These are phyloP conservation scores for Monosporascus sp. DNA, from an alignment of 2,329 filamentous ascomycete species.

Conservation along the genomic window DNA sequence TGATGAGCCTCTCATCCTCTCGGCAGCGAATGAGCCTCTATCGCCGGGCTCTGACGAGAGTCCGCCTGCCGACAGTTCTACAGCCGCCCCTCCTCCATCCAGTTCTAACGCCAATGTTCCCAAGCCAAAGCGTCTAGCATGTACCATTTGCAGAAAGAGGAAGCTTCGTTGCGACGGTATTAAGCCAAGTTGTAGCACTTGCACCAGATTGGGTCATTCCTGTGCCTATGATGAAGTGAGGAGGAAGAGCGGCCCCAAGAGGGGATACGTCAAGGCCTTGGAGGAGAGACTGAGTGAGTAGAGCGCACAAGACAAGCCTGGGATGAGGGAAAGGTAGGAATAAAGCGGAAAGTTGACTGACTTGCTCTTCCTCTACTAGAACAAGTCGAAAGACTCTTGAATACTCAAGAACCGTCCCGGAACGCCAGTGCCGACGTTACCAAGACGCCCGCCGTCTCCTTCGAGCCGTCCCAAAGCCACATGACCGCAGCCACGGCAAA, in stretches of 20 bases:
- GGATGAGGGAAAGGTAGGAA: not conserved
- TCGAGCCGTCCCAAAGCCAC: conserved; percentile 28
- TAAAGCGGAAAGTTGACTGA: conserved; percentile 8
- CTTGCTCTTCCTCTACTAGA: conserved; percentile 43
- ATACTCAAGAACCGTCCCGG: conserved; percentile 60
- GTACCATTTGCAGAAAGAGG: conserved; percentile 86
- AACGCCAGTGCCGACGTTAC: conserved; percentile 29
- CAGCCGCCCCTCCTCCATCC: conserved; percentile 31
- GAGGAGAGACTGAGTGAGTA: conserved; percentile 84
- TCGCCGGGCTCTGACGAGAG: conserved; percentile 34
- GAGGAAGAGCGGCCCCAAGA: conserved; percentile 90
- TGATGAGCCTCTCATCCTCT: conserved; percentile 9
- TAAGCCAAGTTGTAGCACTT: conserved; percentile 82
- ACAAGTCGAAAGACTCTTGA: conserved; percentile 87
- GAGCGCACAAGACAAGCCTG: not conserved
- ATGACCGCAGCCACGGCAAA: conserved; percentile 27
- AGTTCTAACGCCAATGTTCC: conserved; percentile 54
- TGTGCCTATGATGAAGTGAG: conserved; percentile 90
- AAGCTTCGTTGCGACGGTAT: conserved; percentile 87
- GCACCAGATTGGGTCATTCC: conserved; percentile 76
- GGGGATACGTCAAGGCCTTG: conserved; percentile 89
- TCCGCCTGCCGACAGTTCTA: conserved; percentile 29
- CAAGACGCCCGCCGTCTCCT: conserved; percentile 27
- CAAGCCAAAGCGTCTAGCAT: conserved; percentile 89
- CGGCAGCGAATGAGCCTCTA: conserved; percentile 21